Evolutionary conservation across 1,139 yeast species (phyloP).

Genomic region (Protomyces pachydermus): DNA sequence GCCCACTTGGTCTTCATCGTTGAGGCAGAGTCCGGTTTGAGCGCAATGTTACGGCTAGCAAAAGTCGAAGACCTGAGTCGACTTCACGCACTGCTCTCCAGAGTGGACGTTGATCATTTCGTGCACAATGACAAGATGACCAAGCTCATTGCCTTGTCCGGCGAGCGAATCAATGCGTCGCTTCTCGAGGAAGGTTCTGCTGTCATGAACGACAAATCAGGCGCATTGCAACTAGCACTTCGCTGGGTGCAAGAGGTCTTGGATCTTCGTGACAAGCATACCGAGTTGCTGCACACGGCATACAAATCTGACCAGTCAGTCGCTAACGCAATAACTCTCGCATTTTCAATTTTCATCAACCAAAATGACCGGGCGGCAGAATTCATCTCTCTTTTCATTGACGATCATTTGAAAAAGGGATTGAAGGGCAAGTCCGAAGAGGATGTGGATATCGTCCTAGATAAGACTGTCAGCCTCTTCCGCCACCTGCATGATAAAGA

Average conservation of each 20-base stretch:
- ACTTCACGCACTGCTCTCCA: constrained; percentile 48
- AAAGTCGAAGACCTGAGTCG: constrained; percentile 44
- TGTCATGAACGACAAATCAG: constrained; percentile 39
- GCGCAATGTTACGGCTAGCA: constrained; percentile 49
- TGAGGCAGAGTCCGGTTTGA: constrained; percentile 49
- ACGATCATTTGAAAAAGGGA: constrained; percentile 61
- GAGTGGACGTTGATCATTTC: constrained; percentile 53
- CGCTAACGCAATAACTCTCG: constrained; percentile 52
- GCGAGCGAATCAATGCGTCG: constrained; percentile 40
- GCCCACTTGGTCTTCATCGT: constrained; percentile 53
- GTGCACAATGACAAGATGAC: constrained; percentile 51
- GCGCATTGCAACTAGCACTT: constrained; percentile 53
- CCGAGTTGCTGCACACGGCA: constrained; percentile 46
- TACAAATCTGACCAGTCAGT: constrained; percentile 50
- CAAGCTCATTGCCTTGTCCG: constrained; percentile 47
- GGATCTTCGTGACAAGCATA: constrained; percentile 51
- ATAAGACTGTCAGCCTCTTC: constrained; percentile 45
- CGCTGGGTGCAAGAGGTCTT: constrained; percentile 66
- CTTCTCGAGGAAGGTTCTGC: neutral
- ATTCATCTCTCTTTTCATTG: constrained; percentile 67
- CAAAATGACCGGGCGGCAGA: constrained; percentile 60
- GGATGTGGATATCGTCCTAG: constrained; percentile 34
- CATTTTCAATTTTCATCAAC: constrained; percentile 63
- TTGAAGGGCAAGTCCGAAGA: constrained; percentile 43
- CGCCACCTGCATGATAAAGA: constrained; percentile 77